phyloP scores from a whole-genome alignment of 441 rosid genomes.

The Raphanus hybrid region DNA sequence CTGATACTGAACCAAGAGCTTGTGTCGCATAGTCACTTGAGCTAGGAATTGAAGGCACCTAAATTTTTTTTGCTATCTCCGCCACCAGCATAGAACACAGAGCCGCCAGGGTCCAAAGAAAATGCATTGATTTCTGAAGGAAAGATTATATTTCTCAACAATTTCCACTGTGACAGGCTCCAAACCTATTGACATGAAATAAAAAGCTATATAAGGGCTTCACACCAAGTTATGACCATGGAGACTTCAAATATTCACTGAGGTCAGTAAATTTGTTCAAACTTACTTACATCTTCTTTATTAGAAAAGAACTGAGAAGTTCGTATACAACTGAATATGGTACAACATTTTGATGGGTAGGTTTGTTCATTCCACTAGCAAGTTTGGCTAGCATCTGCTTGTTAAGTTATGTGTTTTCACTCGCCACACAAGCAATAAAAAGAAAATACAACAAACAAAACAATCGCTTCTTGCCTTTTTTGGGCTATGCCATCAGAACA shows the following conservation, averaged over 20 bases:
- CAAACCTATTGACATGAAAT: too few species aligned
- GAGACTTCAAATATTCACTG: background rate
- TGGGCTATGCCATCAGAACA: background rate
- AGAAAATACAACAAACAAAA: background rate
- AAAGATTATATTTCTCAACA: too few species aligned
- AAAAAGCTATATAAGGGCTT: too few species aligned
- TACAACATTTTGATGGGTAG: conserved; percentile 92
- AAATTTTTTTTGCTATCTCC: too few species aligned
- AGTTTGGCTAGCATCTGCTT: conserved; percentile 93
- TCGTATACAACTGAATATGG: conserved; percentile 74
- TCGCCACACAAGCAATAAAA: background rate
- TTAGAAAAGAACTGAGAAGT: conserved; percentile 73
- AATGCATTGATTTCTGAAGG: too few species aligned
- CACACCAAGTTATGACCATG: too few species aligned
- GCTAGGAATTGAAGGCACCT: too few species aligned
- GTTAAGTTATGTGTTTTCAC: conserved; percentile 27
- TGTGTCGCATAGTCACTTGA: too few species aligned
- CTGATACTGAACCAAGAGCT: too few species aligned
- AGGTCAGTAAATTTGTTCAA: background rate
- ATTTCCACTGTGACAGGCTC: too few species aligned
- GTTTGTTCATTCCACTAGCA: conserved; percentile 95
- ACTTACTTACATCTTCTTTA: conserved; percentile 81
- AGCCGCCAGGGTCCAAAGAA: too few species aligned
- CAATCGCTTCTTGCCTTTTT: background rate
- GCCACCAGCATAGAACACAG: too few species aligned